phyloP scores from a whole-genome alignment of 495 filamentous ascomycete genomes.

The Peziza echinospora region DNA sequence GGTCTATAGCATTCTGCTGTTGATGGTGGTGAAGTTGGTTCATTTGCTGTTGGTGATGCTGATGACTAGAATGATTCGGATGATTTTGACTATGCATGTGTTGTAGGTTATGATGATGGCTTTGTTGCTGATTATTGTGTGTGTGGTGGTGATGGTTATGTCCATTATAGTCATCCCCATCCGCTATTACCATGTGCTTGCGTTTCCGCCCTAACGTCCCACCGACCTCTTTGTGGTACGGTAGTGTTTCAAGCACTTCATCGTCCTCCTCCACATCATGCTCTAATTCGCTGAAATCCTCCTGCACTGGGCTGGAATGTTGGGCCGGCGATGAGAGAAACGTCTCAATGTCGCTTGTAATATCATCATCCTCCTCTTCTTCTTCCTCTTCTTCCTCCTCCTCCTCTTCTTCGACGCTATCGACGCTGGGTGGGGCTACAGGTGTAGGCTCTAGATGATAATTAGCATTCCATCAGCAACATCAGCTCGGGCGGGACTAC shows the following conservation, averaged over 20 bases:
- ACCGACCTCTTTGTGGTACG: slow-evolving; percentile 18
- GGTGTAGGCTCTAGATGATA: slow-evolving; percentile 15
- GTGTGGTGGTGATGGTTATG: background rate
- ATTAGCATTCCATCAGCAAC: too few species aligned
- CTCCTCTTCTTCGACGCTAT: slow-evolving; percentile 17
- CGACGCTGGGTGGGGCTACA: slow-evolving; percentile 14
- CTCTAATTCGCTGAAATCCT: slow-evolving; percentile 24
- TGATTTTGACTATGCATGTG: background rate
- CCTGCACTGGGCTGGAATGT: background rate
- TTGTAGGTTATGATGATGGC: background rate
- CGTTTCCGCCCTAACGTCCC: slow-evolving; percentile 6
- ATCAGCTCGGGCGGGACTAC: too few species aligned
- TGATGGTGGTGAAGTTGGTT: background rate
- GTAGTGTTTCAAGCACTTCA: slow-evolving; percentile 7
- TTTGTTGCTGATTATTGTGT: background rate
- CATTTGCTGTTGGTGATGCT: background rate
- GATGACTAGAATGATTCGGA: background rate
- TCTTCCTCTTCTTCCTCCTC: slow-evolving; percentile 6
- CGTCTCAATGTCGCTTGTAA: background rate
- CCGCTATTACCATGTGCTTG: slow-evolving; percentile 18
- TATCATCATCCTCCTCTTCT: background rate
- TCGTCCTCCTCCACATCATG: slow-evolving; percentile 3
- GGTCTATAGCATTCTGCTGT: background rate
- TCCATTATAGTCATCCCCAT: slow-evolving; percentile 24
- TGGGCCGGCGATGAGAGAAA: background rate